Base-by-base conservation (phyloP, 1,284 basidiomycete genomes). In the Clitocybe nebularis region DNA sequence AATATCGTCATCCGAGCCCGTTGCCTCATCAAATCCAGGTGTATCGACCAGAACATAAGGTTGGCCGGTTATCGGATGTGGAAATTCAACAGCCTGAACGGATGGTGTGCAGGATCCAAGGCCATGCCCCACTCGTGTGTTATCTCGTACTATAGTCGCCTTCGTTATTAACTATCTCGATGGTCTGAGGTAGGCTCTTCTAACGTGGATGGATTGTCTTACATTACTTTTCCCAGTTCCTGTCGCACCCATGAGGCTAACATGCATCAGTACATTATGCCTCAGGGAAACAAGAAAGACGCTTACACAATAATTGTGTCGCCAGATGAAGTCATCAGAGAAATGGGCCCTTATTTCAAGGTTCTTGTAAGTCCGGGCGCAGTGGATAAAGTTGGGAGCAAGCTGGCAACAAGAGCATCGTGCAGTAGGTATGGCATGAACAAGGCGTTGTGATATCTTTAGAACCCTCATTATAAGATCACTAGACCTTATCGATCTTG, bases 31-130 rank as follows among this genome's bases (percentile, higher is more conserved):
- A 22, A 47, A 47, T 23, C 46, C 46, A 10, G 42, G 46, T 10
- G 46, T 47, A 33, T 47, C 46, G 19, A 47, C 46, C 30, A 47
- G 26, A 20, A 47, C 46, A 19, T 44, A 39, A 9, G 38, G 25
- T 16, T 38, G 10, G n/a, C 16, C 16, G 19, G 28, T 39, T 16
- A 17, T 34, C 10, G 36, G 43, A 14, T 39, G 41, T 5, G 19
- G 35, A 39, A 24, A 33, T 25, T 36, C 24, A 13, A 44, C 36
- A 7, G 37, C 36, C 33, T 29, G 19, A 34, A 37, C 36, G 23
- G 33, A 16, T 17, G 40, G 9, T 13, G 40, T 41, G 9, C 21
- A n/a, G 16, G 40, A 41, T 22, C 28, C 20, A n/a, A 41, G 16
- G 3, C 13, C 11, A 19, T 41, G 40, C 11, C 40, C 25, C 0